Conservation (phyloP, 2,329 filamentous ascomycete species). For the Beauveria brongniartii region DNA sequence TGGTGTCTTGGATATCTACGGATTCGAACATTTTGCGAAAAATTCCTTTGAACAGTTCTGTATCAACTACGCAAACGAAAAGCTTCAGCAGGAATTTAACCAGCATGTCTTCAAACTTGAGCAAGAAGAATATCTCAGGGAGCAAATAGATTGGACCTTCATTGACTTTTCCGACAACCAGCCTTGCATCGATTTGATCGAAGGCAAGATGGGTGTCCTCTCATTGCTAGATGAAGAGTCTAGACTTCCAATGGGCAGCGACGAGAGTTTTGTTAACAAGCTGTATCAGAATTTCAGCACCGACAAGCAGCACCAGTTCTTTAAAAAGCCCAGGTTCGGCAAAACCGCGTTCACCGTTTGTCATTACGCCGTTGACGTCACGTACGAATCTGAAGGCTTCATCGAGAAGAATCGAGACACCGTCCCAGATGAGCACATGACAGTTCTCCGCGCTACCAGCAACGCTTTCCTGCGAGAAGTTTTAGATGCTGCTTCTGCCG, state of each 20-base stretch:
- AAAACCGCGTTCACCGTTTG: conserved; percentile 97
- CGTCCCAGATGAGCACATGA: conserved; percentile 96
- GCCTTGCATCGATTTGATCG: conserved; percentile 96
- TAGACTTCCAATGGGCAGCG: conserved; percentile 89
- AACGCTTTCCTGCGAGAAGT: conserved; percentile 83
- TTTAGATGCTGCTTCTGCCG: conserved; percentile 73
- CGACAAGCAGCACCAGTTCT: conserved; percentile 83
- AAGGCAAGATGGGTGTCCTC: conserved; percentile 89
- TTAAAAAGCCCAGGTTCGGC: conserved; percentile 96
- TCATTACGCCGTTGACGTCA: conserved; percentile 96
- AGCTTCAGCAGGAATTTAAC: conserved; percentile 98
- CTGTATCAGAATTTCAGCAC: conserved; percentile 86
- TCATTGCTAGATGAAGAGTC: conserved; percentile 94
- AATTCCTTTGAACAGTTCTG: conserved; percentile 99
- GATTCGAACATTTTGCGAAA: conserved; percentile 98
- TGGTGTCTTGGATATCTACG: conserved; percentile 97
- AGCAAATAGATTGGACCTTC: conserved; percentile 98
- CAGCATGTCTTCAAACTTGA: conserved; percentile 98
- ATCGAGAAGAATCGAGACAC: conserved; percentile 99
- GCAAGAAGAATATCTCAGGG: conserved; percentile 92
- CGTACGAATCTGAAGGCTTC: conserved; percentile 97
- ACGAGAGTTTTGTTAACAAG: conserved; percentile 95
- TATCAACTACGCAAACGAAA: conserved; percentile 99
- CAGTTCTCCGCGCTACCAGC: conserved; percentile 73
- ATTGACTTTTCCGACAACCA: conserved; percentile 99